Evolutionary conservation across 2,329 filamentous ascomycete species (phyloP), one percentile per base, ranked within the genome.

Genomic region (Penicillium polonicum): DNA sequence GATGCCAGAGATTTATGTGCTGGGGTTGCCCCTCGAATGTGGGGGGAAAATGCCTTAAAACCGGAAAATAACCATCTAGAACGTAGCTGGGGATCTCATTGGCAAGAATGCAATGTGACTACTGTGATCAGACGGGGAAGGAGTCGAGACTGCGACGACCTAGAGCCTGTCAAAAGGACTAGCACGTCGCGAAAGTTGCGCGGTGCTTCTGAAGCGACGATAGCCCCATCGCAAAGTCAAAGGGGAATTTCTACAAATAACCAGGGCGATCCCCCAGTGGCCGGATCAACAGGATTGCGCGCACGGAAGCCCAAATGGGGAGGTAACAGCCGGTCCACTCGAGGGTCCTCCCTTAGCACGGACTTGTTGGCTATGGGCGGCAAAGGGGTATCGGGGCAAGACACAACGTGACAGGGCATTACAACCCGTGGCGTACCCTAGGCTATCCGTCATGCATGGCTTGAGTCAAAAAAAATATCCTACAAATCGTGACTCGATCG

Each of bases 81-180:
- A 55, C 35, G 19, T 53, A 55, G 54, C 55, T 56, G 45, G 44
- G 23, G 53, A 59, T 52, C 57, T 68, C 50, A 72, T 73, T 73
- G 70, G 69, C 41, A 62, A 51, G 21, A 35, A 35, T 19, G 4
- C 13, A 55, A 52, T 58, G 58, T 61, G 57, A 67, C 52, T 58
- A 55, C 45, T 67, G 63, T 65, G 62, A 67, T 44, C 60, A 53
- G 42, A 49, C 36, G 44, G 52, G 52, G 42, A 49, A 41, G 27
- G 8, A 65, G 58, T 65, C 60, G 53, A 64, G 55, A 60, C 50
- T 59, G 48, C 51, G 23, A 51, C 46, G 31, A 53, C 50, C 54
- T 59, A 29, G 59, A 59, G 50, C 57, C 57, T 62, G 59, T 61
- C 54, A 57, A 52, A 51, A 57, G 27, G 27, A 44, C 12, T 1